A percentile compares a stretch with the other conserved stretches of the same genome.
These are phyloP conservation scores for Penstemon eatonii DNA, from an alignment of 257 asterid species.

Conservation along the genomic window DNA sequence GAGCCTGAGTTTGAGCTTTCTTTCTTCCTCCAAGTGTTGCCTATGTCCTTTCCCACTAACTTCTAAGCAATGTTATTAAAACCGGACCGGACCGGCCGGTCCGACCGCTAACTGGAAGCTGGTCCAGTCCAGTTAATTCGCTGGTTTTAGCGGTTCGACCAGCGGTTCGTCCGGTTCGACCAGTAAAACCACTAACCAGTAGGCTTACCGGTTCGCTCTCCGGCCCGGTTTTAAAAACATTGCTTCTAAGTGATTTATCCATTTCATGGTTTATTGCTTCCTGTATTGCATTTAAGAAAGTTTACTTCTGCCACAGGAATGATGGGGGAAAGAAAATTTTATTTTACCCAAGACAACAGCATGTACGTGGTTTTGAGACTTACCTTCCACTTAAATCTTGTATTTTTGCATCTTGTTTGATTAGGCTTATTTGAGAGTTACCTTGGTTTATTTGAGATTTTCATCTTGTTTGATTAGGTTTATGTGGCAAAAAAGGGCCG, in stretches of 20 bases:
- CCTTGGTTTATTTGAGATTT: slow-evolving; percentile 20
- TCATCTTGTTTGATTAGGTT: slow-evolving; percentile 52
- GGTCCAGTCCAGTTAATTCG: no score
- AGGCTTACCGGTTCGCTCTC: no score
- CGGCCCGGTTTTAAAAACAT: no score
- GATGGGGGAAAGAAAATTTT: slow-evolving; percentile 58
- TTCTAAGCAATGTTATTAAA: no score
- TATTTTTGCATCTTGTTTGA: slow-evolving; percentile 26
- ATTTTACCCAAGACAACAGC: slow-evolving; percentile 79
- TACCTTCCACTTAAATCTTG: slow-evolving; percentile 17
- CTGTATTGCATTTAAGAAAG: slow-evolving; percentile 16
- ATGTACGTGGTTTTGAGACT: slow-evolving; percentile 53
- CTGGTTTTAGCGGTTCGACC: no score
- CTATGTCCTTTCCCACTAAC: slow-evolving; percentile 13
- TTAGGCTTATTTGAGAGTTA: slow-evolving; percentile 48
- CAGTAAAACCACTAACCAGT: no score
- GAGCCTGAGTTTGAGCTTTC: slow-evolving; percentile 8
- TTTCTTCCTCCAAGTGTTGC: not conserved
- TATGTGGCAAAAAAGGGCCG: slow-evolving; percentile 69
- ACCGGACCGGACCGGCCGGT: no score
- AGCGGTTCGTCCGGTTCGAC: no score
- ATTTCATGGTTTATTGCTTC: not conserved
- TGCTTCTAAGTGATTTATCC: not conserved
- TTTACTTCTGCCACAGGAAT: slow-evolving; percentile 51
- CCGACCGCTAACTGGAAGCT: no score